phyloP scores from a whole-genome alignment of 2,329 filamentous ascomycete species.

The Fusarium musae region DNA sequence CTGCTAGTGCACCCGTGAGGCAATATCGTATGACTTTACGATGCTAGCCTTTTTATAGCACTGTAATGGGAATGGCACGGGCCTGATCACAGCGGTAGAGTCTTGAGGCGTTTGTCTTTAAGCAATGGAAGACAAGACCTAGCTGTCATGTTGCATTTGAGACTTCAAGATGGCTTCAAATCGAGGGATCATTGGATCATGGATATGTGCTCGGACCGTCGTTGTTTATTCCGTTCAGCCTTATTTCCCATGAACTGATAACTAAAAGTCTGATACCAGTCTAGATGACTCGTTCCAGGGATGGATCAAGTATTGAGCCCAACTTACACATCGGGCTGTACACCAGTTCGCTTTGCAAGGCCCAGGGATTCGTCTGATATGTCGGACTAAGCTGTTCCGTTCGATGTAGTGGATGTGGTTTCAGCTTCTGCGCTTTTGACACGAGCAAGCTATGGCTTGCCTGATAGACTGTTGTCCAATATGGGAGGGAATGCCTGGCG shows the following conservation, averaged over 20 bases:
- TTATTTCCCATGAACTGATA: background rate
- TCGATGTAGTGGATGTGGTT: background rate
- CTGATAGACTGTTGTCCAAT: background rate
- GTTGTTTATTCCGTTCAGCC: background rate
- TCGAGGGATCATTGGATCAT: background rate
- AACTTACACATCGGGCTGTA: background rate
- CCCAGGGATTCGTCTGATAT: background rate
- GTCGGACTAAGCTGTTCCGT: background rate
- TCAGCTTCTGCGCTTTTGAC: background rate
- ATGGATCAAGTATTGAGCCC: background rate
- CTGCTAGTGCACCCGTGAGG: background rate
- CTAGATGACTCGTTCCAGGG: background rate
- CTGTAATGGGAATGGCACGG: background rate
- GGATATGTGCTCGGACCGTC: background rate
- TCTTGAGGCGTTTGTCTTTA: background rate
- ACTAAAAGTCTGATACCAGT: background rate
- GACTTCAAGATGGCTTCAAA: background rate
- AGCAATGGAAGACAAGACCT: background rate
- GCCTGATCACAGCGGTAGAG: background rate
- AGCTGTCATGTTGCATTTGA: background rate
- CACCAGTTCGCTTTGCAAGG: background rate
- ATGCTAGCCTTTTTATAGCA: background rate
- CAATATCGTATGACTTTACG: background rate
- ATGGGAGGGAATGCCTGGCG: background rate
- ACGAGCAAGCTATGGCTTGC: background rate